Base-by-base conservation (phyloP, 2,329 filamentous ascomycete genomes). In the Mycosphaerelloides madeirae region DNA sequence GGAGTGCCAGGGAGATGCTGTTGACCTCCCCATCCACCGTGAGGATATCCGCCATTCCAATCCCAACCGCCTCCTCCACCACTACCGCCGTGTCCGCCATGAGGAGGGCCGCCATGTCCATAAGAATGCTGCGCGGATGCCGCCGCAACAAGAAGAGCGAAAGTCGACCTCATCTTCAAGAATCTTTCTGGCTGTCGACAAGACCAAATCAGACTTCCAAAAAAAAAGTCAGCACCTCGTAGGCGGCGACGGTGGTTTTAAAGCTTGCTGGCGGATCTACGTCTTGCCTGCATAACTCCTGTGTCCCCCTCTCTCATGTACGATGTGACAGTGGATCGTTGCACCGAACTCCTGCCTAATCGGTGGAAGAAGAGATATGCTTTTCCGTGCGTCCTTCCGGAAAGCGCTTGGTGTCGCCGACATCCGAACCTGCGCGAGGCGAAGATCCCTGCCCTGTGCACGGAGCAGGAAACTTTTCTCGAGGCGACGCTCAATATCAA, bases 11-110 rank as follows among this genome's bases (percentile, higher is more conserved):
- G 39, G 16, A 48, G 16, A 38, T 46, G 45, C 12, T 35, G 36
- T 3, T 36, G 31, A 22, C 41, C 44, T 3, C 42, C 36, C 36
- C 31, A 40, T 12, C 47, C 43, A 20, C 46, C 32, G 25, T 49
- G 37, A 2, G 39, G 38, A 25, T 48, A 47, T 3, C 47, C 47
- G 28, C 48, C 42, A 37, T 44, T 47, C 44, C 44, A 51, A 28
- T 51, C 44, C 44, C 41, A 51, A 14, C 29, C 35, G 14, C 33
- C 25, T 12, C 20, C 31, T 22, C 25, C 28, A 6, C 38, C 48
- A 37, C 43, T 39, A 20, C n/a, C 41, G 12, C 36, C 31, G 18
- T 37, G 41, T 28, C 39, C 41, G 15, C 38, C 31, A 33, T 41
- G 35, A 18, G 22, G 22, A 25, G 22, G 22, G 9, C 22, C 22